Percentiles rank a stretch among this genome's conserved stretches.
Conservation (phyloP, 1,139 yeast genomes). For the Candida smagusa region DNA sequence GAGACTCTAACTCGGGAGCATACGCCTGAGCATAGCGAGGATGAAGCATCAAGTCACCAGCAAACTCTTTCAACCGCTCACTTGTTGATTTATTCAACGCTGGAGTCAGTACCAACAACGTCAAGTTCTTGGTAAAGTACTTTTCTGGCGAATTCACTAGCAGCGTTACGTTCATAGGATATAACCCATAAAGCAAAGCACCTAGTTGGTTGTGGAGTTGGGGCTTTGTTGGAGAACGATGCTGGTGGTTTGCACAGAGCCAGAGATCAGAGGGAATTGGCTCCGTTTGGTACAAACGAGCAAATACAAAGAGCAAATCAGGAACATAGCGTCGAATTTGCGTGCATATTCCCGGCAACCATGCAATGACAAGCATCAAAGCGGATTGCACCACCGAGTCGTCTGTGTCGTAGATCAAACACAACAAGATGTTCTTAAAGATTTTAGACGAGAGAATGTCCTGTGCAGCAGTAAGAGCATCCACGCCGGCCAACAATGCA, state of each 20-base stretch:
- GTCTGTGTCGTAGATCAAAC: slow-evolving; percentile 45
- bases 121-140: neutral
- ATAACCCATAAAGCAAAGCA: neutral
- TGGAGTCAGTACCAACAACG: neutral
- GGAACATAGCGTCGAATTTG: slow-evolving; percentile 34
- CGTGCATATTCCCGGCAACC: slow-evolving; percentile 50
- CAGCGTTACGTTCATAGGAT: neutral
- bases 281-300: slow-evolving; percentile 28
- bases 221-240: neutral
- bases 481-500: slow-evolving; percentile 17
- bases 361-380: slow-evolving; percentile 47
- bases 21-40: slow-evolving; percentile 38
- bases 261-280: neutral
- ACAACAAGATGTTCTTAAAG: slow-evolving; percentile 38
- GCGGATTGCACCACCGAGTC: slow-evolving; percentile 41
- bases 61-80: neutral
- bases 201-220: slow-evolving; percentile 1
- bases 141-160: neutral
- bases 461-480: slow-evolving; percentile 13
- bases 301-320: slow-evolving; percentile 43
- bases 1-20: slow-evolving; percentile 42
- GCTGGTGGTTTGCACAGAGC: neutral
- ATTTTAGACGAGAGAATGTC: slow-evolving; percentile 36
- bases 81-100: neutral
- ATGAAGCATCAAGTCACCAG: slow-evolving; percentile 37